A percentile compares a stretch with the other conserved stretches of the same genome.
phyloP scores from a whole-genome alignment of 164 flowering plant species.

The Protea cynaroides region DNA sequence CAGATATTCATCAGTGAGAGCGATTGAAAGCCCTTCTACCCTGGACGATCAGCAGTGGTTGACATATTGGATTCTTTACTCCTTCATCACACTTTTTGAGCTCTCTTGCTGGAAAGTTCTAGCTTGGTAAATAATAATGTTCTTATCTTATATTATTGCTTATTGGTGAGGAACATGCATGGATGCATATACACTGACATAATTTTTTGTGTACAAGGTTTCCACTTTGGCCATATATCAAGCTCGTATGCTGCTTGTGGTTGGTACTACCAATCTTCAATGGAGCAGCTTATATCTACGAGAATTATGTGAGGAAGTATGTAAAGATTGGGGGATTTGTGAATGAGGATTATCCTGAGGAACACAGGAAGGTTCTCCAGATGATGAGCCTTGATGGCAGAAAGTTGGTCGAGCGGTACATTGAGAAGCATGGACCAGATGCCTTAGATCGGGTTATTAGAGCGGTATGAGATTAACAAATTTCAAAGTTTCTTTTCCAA shows the following conservation, averaged over 20 bases:
- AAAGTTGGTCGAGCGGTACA: conserved; percentile 62
- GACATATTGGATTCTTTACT: conserved; percentile 86
- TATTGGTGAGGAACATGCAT: too few species aligned
- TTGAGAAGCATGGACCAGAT: conserved; percentile 63
- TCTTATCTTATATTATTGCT: neutral
- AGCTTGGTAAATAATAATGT: conserved; percentile 41
- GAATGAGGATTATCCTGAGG: conserved; percentile 36
- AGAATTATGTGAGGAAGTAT: conserved; percentile 53
- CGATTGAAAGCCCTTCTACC: conserved; percentile 80
- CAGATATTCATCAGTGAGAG: conserved; percentile 83
- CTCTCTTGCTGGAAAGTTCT: conserved; percentile 67
- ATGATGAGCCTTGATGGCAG: conserved; percentile 89
- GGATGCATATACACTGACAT: too few species aligned
- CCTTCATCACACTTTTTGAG: conserved; percentile 79
- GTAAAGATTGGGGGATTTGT: conserved; percentile 43
- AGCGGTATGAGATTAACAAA: conserved; percentile 47
- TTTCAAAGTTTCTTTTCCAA: too few species aligned
- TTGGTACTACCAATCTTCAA: conserved; percentile 78
- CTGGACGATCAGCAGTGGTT: conserved; percentile 95
- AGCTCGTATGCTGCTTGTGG: conserved; percentile 74
- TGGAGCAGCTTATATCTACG: conserved; percentile 89
- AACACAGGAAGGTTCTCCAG: conserved; percentile 51
- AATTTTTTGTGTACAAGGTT: conserved; percentile 34
- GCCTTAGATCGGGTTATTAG: conserved; percentile 73
- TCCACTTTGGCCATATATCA: conserved; percentile 76